A percentile compares a stretch with the other conserved stretches of the same genome.
These are phyloP conservation scores for Elaeagnus macrophylla DNA, from an alignment of 306 rosid genomes.

Conservation along the genomic window DNA sequence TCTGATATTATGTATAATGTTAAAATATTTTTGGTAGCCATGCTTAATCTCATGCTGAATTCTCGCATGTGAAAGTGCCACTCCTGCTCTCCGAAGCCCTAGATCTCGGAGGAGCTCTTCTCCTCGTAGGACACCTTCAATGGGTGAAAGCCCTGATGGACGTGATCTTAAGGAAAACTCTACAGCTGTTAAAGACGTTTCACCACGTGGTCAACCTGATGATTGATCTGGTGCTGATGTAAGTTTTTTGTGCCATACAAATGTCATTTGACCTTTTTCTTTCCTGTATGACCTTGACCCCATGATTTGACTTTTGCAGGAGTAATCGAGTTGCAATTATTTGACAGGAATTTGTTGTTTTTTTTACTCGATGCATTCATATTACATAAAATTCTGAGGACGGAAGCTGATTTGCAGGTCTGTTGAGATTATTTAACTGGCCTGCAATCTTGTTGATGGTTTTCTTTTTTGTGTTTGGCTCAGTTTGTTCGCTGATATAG, in stretches of 20 bases:
- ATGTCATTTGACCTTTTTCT: too few species aligned
- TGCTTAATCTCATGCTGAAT: too few species aligned
- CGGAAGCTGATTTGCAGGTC: constrained; percentile 19
- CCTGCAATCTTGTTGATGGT: constrained; percentile 28
- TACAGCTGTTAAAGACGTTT: constrained; percentile 29
- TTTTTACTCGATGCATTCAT: constrained; percentile 7
- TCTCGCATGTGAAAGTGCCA: constrained; percentile 27
- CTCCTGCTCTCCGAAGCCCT: constrained; percentile 32
- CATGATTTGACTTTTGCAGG: too few species aligned
- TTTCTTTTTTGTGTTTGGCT: too few species aligned
- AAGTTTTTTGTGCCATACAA: constrained; percentile 12
- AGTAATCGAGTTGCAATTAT: constrained; percentile 22
- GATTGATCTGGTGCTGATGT: constrained; percentile 56
- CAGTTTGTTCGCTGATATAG: constrained; percentile 22
- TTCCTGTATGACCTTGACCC: background rate
- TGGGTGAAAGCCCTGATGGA: constrained; percentile 31
- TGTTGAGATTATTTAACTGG: constrained; percentile 26
- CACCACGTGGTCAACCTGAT: constrained; percentile 25
- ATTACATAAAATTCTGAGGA: constrained; percentile 9
- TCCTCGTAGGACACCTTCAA: constrained; percentile 36
- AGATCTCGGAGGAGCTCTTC: constrained; percentile 30
- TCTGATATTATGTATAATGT: too few species aligned
- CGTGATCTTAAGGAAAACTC: too few species aligned
- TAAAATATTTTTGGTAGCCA: too few species aligned
- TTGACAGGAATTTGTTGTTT: background rate